Evolutionary conservation across 805 yeast species (phyloP).

Genomic region (Wickerhamiella azyma): DNA sequence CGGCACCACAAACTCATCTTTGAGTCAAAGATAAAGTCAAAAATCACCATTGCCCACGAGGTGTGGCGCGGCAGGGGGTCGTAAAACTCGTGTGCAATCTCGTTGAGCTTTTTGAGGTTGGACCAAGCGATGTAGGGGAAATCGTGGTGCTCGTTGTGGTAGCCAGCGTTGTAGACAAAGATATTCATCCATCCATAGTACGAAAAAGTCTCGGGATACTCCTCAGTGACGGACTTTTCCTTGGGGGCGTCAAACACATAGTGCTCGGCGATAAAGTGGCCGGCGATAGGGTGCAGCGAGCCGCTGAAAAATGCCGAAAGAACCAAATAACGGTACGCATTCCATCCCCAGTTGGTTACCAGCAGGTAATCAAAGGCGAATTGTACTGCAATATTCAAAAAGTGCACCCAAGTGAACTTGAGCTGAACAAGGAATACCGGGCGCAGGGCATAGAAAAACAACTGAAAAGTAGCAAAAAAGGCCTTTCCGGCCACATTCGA

Average conservation of each 20-base stretch:
- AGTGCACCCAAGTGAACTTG: constrained; percentile 60
- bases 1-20: constrained; percentile 66
- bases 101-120: constrained; percentile 46
- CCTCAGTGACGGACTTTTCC: constrained; percentile 17
- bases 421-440: constrained; percentile 77
- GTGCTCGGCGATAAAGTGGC: constrained; percentile 93
- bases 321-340: constrained; percentile 51
- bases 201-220: constrained; percentile 63
- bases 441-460: constrained; percentile 75
- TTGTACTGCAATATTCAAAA: constrained; percentile 51
- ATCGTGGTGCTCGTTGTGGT: constrained; percentile 91
- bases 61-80: constrained; percentile 62
- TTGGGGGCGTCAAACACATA: constrained; percentile 39
- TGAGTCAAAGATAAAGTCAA: constrained; percentile 54
- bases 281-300: constrained; percentile 85
- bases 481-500: constrained; percentile 76
- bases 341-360: constrained; percentile 48
- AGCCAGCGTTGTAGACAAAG: constrained; percentile 85
- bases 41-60: constrained; percentile 67
- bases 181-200: constrained; percentile 71
- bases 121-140: constrained; percentile 93
- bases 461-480: constrained; percentile 80
- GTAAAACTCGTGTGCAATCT: constrained; percentile 68
- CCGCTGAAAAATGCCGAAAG: constrained; percentile 79
- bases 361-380: constrained; percentile 43